These are phyloP conservation scores for Sporothrix schenckii DNA, from an alignment of 2,329 filamentous ascomycete genomes.

Conservation along the genomic window DNA sequence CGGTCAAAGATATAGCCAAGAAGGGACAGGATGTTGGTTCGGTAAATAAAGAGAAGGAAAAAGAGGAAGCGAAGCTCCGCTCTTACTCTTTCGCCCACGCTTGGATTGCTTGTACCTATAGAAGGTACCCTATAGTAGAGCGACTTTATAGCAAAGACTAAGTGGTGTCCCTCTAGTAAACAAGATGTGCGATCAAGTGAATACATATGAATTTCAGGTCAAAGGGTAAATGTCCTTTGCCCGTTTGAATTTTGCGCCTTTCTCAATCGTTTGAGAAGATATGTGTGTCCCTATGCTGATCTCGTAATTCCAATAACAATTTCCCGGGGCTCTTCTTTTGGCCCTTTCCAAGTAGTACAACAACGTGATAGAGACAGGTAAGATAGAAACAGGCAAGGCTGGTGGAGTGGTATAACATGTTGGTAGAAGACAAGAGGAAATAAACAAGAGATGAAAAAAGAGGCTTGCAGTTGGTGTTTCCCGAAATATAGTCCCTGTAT, in stretches of 20 bases:
- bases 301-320: constrained; percentile 17
- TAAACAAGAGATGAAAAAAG: background rate
- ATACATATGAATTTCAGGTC: constrained; percentile 9
- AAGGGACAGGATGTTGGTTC: background rate
- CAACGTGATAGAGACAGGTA: constrained; percentile 22
- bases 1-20: background rate
- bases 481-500: background rate
- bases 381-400: constrained; percentile 14
- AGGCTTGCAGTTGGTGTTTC: constrained; percentile 18
- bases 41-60: background rate
- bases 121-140: background rate
- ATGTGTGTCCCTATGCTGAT: constrained; percentile 23
- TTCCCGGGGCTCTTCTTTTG: background rate
- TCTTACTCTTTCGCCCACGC: background rate
- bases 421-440: constrained; percentile 8
- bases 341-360: constrained; percentile 15
- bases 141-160: constrained; percentile 7
- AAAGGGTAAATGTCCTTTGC: background rate
- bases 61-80: no score
- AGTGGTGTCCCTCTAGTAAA: background rate
- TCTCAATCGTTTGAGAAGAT: constrained; percentile 10
- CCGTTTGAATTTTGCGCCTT: constrained; percentile 23
- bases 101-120: background rate
- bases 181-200: background rate
- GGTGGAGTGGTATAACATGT: constrained; percentile 28